Evolutionary conservation across 345 rosid species (phyloP).

Genomic region (Trapa incisa): DNA sequence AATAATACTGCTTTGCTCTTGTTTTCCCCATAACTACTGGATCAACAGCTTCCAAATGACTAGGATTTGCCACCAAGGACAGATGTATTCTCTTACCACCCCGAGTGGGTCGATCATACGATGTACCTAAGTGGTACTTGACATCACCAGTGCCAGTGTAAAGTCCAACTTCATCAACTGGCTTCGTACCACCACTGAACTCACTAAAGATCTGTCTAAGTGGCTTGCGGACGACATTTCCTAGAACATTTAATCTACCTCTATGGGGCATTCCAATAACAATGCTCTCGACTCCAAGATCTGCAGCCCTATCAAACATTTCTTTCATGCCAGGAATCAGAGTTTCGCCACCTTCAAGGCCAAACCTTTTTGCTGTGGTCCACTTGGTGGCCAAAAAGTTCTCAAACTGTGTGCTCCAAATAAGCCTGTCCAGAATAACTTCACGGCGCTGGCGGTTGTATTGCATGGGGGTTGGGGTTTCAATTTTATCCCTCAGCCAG

Average conservation of each 20-base stretch:
- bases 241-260: slow-evolving; percentile 17
- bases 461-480: slow-evolving; percentile 16
- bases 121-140: slow-evolving; percentile 17
- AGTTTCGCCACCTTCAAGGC: slow-evolving; percentile 20
- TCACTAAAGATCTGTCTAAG: slow-evolving; percentile 17
- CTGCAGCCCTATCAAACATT: slow-evolving; percentile 18
- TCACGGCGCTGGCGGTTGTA: slow-evolving; percentile 19
- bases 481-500: slow-evolving; percentile 18
- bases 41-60: slow-evolving; percentile 18
- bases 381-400: slow-evolving; percentile 16
- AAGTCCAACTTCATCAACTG: slow-evolving; percentile 17
- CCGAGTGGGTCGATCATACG: slow-evolving; percentile 16
- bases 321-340: slow-evolving; percentile 19
- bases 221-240: slow-evolving; percentile 17
- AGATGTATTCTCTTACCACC: slow-evolving; percentile 18
- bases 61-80: slow-evolving; percentile 19
- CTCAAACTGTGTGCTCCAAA: slow-evolving; percentile 17
- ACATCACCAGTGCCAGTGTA: slow-evolving; percentile 20
- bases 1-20: slow-evolving; percentile 16
- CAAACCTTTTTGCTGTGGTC: slow-evolving; percentile 16
- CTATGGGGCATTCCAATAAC: slow-evolving; percentile 17
- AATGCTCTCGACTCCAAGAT: slow-evolving; percentile 17
- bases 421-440: slow-evolving; percentile 18
- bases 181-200: slow-evolving; percentile 17
- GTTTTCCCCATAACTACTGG: slow-evolving; percentile 17